Evolutionary conservation across 2,329 filamentous ascomycete genomes (phyloP), one percentile per base, ranked within the genome.

Genomic region (Penicillium concentricum): DNA sequence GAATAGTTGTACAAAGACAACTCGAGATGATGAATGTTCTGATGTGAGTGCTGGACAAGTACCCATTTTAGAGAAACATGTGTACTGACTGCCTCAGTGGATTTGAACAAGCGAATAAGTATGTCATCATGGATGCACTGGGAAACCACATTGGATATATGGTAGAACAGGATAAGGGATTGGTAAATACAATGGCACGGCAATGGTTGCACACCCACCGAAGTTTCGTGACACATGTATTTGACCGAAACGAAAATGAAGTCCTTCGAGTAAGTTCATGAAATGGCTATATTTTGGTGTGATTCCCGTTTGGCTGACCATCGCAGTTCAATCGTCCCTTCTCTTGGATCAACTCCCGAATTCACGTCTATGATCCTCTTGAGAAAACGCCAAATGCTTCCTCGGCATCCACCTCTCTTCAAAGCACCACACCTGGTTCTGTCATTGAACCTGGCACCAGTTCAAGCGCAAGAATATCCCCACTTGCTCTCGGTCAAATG

Each of bases 1-100:
- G 83, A 9, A 75, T 88, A 43, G 81, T 88, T 7, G 79, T 88
- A 10, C 84, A 87, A 62, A 76, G 85, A 32, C 84, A 87, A 64
- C 67, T 88, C 28, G 85, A 87, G 67, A 80, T 87, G 75, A 85
- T 87, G 82, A 87, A 87, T 69, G 76, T 87, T 10, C 78, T 88
- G 65, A 73, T 87, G 69, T 78, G 56, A 65, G 74, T 70, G 18
- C 9, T 9, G 20, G 6, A 15, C 28, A 32, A 20, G 30, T 15
- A 10, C 15, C n/a, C 2, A 46, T 22, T 13, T 46, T 13, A n/a
- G 30, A 46, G 5, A 34, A 35, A 22, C 2, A 13, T 24, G 13
- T 22, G 41, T 49, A 59, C 51, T 61, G 47, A 63, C 35, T 44
- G 10, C 20, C 28, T 47, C 32, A 78, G 76, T 59, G 85, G 85